These are phyloP conservation scores for Carex arenaria DNA, from an alignment of 202 grass and related monocot species.

Conservation along the genomic window DNA sequence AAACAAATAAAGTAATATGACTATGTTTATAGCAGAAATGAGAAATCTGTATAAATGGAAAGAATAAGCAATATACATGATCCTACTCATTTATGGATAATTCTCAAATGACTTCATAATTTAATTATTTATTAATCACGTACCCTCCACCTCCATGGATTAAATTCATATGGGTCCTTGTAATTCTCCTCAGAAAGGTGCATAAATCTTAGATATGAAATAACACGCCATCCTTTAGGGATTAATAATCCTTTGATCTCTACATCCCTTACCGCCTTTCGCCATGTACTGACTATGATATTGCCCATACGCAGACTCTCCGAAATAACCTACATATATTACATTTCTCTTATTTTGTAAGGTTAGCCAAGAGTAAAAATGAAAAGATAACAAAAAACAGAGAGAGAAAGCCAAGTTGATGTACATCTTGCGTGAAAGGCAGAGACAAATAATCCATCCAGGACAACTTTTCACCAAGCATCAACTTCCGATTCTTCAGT, in stretches of 20 bases:
- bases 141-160: conserved; percentile 99
- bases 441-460: conserved; percentile 88
- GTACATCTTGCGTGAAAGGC: conserved; percentile 91
- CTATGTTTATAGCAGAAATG: too few relatives aligned
- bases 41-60: too few relatives aligned
- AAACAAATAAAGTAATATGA: neutral
- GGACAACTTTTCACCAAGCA: conserved; percentile 46
- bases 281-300: conserved; percentile 83
- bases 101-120: neutral
- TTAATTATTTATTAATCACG: neutral
- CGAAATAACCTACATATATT: conserved; percentile 28
- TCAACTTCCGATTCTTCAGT: conserved; percentile 47
- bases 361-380: neutral
- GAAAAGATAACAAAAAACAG: neutral
- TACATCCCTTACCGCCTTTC: conserved; percentile 67
- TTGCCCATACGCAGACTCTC: conserved; percentile 79
- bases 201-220: conserved; percentile 76
- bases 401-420: neutral
- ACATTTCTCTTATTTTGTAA: neutral
- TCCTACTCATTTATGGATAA: neutral
- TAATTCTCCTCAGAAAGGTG: conserved; percentile 70
- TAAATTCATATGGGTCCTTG: conserved; percentile 68
- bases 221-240: conserved; percentile 87
- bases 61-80: neutral
- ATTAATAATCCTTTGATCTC: conserved; percentile 88